Percentiles rank a stretch among this genome's conserved stretches.
Evolutionary conservation across 2,329 filamentous ascomycete species (phyloP).

Genomic region (Penicillium verrucosum): DNA sequence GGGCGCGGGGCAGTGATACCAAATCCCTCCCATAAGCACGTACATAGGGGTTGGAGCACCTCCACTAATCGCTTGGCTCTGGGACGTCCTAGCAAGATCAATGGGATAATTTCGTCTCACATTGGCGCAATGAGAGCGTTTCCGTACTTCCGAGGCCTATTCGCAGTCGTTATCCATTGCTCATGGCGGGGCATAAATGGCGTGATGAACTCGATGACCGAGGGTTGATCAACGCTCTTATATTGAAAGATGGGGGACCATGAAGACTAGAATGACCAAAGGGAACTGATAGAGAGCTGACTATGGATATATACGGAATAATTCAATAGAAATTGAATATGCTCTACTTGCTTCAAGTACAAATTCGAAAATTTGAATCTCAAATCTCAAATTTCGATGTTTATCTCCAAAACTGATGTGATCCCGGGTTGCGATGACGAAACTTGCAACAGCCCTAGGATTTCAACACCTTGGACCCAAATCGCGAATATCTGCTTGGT

Average conservation of each 20-base stretch:
- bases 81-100: not conserved
- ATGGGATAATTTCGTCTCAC: slow-evolving; percentile 8
- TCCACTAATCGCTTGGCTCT: slow-evolving; percentile 13
- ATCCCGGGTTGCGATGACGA: slow-evolving; percentile 23
- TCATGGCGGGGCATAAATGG: slow-evolving; percentile 33
- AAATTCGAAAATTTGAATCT: not conserved
- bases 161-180: slow-evolving; percentile 22
- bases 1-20: slow-evolving; percentile 18
- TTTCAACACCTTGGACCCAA: not conserved
- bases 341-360: not conserved
- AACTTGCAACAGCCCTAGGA: slow-evolving; percentile 5
- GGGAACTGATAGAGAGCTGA: not conserved
- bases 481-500: slow-evolving; percentile 2
- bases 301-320: not conserved
- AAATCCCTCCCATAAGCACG: slow-evolving; percentile 17
- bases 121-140: slow-evolving; percentile 11
- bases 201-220: slow-evolving; percentile 24
- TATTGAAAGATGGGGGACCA: not conserved
- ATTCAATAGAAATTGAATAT: not conserved
- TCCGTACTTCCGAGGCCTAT: slow-evolving; percentile 6
- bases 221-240: slow-evolving; percentile 5
- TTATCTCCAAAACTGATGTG: slow-evolving; percentile 19
- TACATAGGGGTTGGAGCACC: slow-evolving; percentile 4
- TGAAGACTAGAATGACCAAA: not conserved
- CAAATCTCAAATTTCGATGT: not conserved